Percentiles rank a stretch among this genome's conserved stretches.
phyloP scores from a whole-genome alignment of 768 basidiomycete species.

The Suillus spraguei region DNA sequence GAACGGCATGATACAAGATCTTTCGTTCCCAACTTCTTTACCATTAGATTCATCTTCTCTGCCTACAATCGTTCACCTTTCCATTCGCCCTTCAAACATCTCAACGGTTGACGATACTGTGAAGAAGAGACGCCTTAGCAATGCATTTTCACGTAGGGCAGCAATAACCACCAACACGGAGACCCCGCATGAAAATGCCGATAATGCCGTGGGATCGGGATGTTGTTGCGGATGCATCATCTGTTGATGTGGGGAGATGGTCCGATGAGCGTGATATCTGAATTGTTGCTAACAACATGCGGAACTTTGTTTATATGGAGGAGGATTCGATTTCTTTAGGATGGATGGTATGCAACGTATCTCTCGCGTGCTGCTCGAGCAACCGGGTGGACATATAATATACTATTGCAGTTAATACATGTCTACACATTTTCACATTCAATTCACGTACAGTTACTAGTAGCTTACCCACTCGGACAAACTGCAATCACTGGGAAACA shows the following conservation, averaged over 20 bases:
- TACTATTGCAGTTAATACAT: slow-evolving; percentile 7
- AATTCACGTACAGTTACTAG: not conserved
- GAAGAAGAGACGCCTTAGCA: slow-evolving; percentile 49
- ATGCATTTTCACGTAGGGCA: slow-evolving; percentile 30
- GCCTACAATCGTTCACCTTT: slow-evolving; percentile 76
- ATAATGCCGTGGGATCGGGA: slow-evolving; percentile 29
- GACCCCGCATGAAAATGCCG: slow-evolving; percentile 16
- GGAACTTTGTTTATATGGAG: not conserved
- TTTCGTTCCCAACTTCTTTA: slow-evolving; percentile 34
- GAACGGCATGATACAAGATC: slow-evolving; percentile 15
- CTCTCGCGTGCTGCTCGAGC: not conserved
- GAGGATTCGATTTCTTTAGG: slow-evolving; percentile 3
- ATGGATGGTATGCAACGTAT: slow-evolving; percentile 1
- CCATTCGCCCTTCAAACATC: slow-evolving; percentile 61
- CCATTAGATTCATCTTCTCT: slow-evolving; percentile 31
- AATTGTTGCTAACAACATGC: not conserved
- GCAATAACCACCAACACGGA: slow-evolving; percentile 13
- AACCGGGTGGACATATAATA: slow-evolving; percentile 1
- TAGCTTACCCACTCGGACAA: not conserved
- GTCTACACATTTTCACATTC: not conserved
- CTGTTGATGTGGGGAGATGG: slow-evolving; percentile 28
- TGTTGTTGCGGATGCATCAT: slow-evolving; percentile 44
- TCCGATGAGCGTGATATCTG: too few relatives aligned
- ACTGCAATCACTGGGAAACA: too few relatives aligned
- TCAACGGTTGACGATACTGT: slow-evolving; percentile 49